Conservation (phyloP, 179 eudicot genomes). For the Silene vulgaris region DNA sequence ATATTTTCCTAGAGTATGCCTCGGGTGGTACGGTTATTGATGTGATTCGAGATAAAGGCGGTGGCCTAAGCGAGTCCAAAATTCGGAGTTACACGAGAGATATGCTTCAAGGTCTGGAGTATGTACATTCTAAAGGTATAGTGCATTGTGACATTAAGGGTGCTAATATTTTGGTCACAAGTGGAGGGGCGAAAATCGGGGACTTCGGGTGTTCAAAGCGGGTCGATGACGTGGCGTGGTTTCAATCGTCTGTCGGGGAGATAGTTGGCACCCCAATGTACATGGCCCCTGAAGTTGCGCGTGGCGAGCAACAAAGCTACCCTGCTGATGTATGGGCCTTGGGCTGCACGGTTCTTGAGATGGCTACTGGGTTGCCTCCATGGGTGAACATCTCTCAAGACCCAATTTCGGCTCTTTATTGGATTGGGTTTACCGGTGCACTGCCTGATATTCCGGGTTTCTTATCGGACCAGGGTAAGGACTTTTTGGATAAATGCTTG, state of each 20-base stretch:
- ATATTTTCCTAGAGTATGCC: slow-evolving; percentile 60
- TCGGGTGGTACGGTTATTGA: slow-evolving; percentile 49
- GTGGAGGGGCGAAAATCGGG: slow-evolving; percentile 45
- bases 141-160: slow-evolving; percentile 80
- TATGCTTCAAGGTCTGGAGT: slow-evolving; percentile 49
- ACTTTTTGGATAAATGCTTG: slow-evolving; percentile 33
- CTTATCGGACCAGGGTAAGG: slow-evolving; percentile 27
- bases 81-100: slow-evolving; percentile 34
- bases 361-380: slow-evolving; percentile 36
- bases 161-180: slow-evolving; percentile 46
- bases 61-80: slow-evolving; percentile 34
- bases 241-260: not conserved
- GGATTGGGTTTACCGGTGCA: slow-evolving; percentile 31
- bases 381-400: slow-evolving; percentile 28
- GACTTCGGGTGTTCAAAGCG: slow-evolving; percentile 89
- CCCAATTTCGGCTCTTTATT: slow-evolving; percentile 28
- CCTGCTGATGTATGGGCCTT: slow-evolving; percentile 39
- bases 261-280: slow-evolving; percentile 39
- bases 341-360: slow-evolving; percentile 37
- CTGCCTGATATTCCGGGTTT: slow-evolving; percentile 25
- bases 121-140: slow-evolving; percentile 56
- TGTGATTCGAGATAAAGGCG: slow-evolving; percentile 25
- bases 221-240: slow-evolving; percentile 17
- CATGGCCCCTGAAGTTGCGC: slow-evolving; percentile 43
- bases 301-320: slow-evolving; percentile 37